Percentiles rank a stretch among this genome's conserved stretches.
Evolutionary conservation across 192 early-diverging fungal genomes (phyloP).

Genomic region (Radiomyces spectabilis): DNA sequence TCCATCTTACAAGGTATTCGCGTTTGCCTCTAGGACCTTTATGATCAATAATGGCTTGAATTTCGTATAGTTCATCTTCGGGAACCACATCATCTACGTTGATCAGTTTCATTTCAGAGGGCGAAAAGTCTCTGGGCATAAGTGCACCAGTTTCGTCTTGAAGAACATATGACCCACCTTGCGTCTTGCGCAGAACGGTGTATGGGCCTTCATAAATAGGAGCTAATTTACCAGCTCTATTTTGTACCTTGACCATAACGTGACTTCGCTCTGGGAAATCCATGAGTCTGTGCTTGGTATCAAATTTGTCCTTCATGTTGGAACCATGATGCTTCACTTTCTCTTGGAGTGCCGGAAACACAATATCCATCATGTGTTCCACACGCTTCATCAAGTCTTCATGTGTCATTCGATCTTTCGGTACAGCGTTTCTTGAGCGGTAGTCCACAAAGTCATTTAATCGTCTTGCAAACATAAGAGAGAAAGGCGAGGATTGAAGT

Average conservation of each 20-base stretch:
- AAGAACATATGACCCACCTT: not conserved
- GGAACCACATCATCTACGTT: no score
- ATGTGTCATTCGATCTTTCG: no score
- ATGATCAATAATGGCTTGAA: no score
- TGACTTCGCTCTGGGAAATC: not conserved
- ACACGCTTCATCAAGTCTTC: not conserved
- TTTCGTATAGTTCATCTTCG: no score
- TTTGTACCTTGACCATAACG: not conserved
- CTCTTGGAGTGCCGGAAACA: not conserved
- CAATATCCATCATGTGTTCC: not conserved
- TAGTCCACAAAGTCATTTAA: slow-evolving; percentile 14
- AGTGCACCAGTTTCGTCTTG: no score
- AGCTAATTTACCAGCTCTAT: not conserved
- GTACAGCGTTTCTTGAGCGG: no score
- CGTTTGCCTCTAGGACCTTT: no score
- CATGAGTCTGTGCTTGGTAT: not conserved
- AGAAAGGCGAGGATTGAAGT: slow-evolving; percentile 31
- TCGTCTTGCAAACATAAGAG: slow-evolving; percentile 20
- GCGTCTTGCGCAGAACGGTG: not conserved
- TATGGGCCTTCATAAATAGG: not conserved
- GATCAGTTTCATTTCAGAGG: no score
- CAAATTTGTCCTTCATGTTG: not conserved
- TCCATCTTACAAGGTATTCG: no score
- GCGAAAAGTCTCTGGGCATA: no score
- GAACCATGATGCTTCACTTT: not conserved